Percentiles rank a stretch among this genome's conserved stretches.
Conservation (phyloP, 176 grass and related monocot genomes). For the Oryza rufipogon region DNA sequence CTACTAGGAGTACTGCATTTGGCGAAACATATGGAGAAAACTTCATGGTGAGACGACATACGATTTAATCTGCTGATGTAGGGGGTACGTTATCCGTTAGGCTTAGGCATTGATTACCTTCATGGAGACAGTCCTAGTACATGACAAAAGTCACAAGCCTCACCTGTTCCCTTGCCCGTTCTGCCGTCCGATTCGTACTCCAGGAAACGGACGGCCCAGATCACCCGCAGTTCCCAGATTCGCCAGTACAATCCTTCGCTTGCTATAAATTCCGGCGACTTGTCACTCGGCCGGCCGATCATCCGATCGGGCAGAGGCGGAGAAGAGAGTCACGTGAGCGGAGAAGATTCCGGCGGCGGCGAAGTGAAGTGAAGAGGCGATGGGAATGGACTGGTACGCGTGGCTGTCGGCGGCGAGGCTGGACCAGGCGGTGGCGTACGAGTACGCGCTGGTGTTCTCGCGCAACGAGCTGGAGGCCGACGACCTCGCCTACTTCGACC, state of each 20-base stretch:
- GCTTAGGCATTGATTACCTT: background rate
- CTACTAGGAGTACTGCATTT: too few species aligned
- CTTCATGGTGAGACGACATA: background rate
- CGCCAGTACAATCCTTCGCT: background rate
- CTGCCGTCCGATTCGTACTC: background rate
- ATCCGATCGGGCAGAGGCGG: background rate
- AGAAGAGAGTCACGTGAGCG: background rate
- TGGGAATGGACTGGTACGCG: constrained; percentile 63
- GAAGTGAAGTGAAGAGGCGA: background rate
- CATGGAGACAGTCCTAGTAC: background rate
- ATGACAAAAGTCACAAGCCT: constrained; percentile 45
- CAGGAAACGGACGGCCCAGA: constrained; percentile 7
- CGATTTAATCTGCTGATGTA: background rate
- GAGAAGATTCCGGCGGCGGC: background rate
- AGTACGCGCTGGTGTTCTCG: constrained; percentile 60
- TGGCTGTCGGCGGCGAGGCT: constrained; percentile 59
- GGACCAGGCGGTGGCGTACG: constrained; percentile 46
- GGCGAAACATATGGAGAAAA: background rate
- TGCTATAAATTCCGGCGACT: background rate
- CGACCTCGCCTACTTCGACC: constrained; percentile 61
- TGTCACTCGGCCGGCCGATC: background rate
- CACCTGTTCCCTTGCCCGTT: constrained; percentile 34
- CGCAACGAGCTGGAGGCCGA: constrained; percentile 72
- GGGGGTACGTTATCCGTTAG: background rate
- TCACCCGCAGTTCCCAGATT: background rate